A percentile compares a stretch with the other conserved stretches of the same genome.
Conservation (phyloP, 169 alveolate species). For the Pseudocohnilembus persalinus region DNA sequence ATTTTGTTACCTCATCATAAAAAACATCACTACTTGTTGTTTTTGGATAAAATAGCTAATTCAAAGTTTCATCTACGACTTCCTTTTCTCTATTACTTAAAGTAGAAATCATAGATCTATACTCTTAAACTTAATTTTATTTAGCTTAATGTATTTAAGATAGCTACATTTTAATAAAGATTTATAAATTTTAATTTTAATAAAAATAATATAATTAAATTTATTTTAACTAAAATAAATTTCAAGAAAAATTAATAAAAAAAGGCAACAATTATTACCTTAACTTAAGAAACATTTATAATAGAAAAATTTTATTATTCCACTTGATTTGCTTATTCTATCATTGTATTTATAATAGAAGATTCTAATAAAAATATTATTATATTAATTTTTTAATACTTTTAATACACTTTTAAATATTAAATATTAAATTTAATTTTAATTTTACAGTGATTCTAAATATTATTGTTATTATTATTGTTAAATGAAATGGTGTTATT, state of each 20-base stretch:
- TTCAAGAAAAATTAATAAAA: too few relatives aligned
- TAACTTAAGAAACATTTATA: neutral
- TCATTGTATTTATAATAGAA: neutral
- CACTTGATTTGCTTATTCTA: neutral
- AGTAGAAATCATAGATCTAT: neutral
- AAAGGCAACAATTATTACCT: too few relatives aligned
- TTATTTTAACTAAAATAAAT: too few relatives aligned
- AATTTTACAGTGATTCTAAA: too few relatives aligned
- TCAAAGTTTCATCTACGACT: neutral
- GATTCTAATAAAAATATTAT: neutral
- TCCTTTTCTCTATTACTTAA: neutral
- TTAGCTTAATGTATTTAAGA: neutral
- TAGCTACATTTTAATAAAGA: too few relatives aligned
- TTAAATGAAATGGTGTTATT: neutral
- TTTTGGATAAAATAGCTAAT: slow-evolving; percentile 13
- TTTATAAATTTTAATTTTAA: too few relatives aligned
- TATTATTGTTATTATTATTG: too few relatives aligned
- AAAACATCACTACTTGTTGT: slow-evolving; percentile 12
- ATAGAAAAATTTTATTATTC: too few relatives aligned
- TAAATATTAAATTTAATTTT: too few relatives aligned
- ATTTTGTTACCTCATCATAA: slow-evolving; percentile 2
- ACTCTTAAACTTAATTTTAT: neutral
- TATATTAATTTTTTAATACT: too few relatives aligned
- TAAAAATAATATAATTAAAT: too few relatives aligned
- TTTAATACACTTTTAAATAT: too few relatives aligned